Percentiles rank a stretch among this genome's conserved stretches.
Evolutionary conservation across 768 basidiomycete species (phyloP).

Genomic region (Scleroderma bovista): DNA sequence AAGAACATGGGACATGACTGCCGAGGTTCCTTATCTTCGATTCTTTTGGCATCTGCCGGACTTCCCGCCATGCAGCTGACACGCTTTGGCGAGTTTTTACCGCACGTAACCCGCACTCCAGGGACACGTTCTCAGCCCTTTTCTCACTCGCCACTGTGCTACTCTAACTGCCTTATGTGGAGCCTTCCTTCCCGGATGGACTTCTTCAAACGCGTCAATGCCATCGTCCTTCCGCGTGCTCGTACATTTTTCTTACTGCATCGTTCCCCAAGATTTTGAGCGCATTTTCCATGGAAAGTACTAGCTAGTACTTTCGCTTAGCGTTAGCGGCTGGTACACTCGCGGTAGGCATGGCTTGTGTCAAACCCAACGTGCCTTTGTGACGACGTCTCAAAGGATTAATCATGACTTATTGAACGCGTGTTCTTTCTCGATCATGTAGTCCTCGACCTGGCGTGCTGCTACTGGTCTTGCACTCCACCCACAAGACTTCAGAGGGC

Average conservation of each 20-base stretch:
- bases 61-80: slow-evolving; percentile 54
- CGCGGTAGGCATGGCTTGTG: slow-evolving; percentile 23
- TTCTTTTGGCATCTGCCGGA: slow-evolving; percentile 44
- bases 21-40: slow-evolving; percentile 46
- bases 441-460: slow-evolving; percentile 49
- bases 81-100: slow-evolving; percentile 42
- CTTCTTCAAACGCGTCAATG: slow-evolving; percentile 21
- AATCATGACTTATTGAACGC: slow-evolving; percentile 51
- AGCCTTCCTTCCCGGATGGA: slow-evolving; percentile 35
- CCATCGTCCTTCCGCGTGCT: slow-evolving; percentile 20
- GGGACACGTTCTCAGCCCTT: slow-evolving; percentile 55
- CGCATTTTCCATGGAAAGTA: slow-evolving; percentile 22
- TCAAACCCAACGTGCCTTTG: slow-evolving; percentile 21
- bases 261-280: slow-evolving; percentile 24
- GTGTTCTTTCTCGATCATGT: slow-evolving; percentile 66
- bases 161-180: slow-evolving; percentile 56
- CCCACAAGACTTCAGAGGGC: slow-evolving; percentile 51
- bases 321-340: slow-evolving; percentile 13
- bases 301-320: slow-evolving; percentile 21
- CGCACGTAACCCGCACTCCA: slow-evolving; percentile 59
- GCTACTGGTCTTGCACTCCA: slow-evolving; percentile 65
- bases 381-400: slow-evolving; percentile 32
- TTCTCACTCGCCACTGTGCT: slow-evolving; percentile 43
- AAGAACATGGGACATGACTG: slow-evolving; percentile 9
- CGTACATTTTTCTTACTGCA: slow-evolving; percentile 21